Evolutionary conservation across 306 rosid species (phyloP).

Genomic region (Prunus persica): DNA sequence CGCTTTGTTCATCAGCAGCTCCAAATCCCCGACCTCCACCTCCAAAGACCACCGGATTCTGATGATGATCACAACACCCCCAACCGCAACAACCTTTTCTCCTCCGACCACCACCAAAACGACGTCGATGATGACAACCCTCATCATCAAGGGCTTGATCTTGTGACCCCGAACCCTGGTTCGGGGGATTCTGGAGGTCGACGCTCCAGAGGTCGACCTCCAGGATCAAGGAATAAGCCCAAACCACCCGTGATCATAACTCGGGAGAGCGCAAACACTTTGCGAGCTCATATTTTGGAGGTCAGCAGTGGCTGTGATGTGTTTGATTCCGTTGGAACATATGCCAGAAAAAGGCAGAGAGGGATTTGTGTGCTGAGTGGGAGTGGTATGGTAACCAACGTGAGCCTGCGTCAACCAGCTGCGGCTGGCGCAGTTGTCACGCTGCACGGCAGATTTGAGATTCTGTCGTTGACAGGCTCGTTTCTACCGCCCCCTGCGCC

Average conservation of each 20-base stretch:
- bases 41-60: conserved; percentile 31
- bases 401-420: conserved; percentile 62
- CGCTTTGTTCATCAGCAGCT: conserved; percentile 71
- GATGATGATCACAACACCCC: conserved; percentile 33
- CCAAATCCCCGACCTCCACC: conserved; percentile 70
- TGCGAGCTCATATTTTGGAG: conserved; percentile 88
- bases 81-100: conserved; percentile 26
- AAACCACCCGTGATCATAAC: conserved; percentile 86
- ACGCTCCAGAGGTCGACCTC: conserved; percentile 74
- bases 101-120: conserved; percentile 20
- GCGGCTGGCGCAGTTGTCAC: conserved; percentile 55
- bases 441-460: conserved; percentile 73
- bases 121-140: conserved; percentile 29
- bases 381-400: conserved; percentile 77
- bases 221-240: conserved; percentile 77
- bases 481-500: conserved; percentile 95
- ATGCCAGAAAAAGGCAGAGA: conserved; percentile 71
- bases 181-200: conserved; percentile 51
- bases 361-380: conserved; percentile 92
- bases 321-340: conserved; percentile 75
- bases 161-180: conserved; percentile 45
- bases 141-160: conserved; percentile 47
- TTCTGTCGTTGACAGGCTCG: conserved; percentile 70
- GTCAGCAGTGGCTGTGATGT: conserved; percentile 77
- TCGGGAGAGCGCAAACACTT: conserved; percentile 81